phyloP scores from a whole-genome alignment of 1,284 basidiomycete species.

The Gymnopus androsaceus region DNA sequence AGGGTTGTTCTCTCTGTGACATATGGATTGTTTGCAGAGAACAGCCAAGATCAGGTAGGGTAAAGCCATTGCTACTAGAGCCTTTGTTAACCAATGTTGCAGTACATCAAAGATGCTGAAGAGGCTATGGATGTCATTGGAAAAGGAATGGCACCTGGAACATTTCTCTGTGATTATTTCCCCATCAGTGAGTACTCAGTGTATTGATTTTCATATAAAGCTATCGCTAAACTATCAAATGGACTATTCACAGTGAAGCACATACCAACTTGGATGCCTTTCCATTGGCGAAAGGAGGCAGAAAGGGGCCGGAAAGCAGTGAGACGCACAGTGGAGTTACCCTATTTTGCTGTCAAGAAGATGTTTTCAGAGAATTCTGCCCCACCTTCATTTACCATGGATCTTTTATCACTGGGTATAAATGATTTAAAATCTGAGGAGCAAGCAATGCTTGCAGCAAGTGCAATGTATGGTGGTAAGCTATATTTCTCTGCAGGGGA shows the following conservation, averaged over 20 bases:
- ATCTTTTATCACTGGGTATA: not conserved
- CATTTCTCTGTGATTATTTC: slow-evolving; percentile 27
- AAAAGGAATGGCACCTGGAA: slow-evolving; percentile 25
- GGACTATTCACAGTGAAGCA: slow-evolving; percentile 17
- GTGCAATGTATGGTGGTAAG: slow-evolving; percentile 30
- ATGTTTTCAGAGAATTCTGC: slow-evolving; percentile 14
- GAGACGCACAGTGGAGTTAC: not conserved
- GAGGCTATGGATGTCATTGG: slow-evolving; percentile 24
- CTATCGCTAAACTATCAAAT: too few species aligned
- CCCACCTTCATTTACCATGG: not conserved
- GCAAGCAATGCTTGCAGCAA: slow-evolving; percentile 17
- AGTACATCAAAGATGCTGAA: slow-evolving; percentile 29
- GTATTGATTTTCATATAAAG: too few species aligned
- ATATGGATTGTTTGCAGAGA: slow-evolving; percentile 26
- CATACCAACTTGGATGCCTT: slow-evolving; percentile 18
- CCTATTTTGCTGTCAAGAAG: not conserved
- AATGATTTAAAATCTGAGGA: not conserved
- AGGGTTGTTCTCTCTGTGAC: slow-evolving; percentile 28
- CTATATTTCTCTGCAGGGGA: not conserved
- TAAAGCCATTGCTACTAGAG: not conserved
- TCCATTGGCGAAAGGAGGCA: slow-evolving; percentile 6
- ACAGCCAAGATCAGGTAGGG: slow-evolving; percentile 23
- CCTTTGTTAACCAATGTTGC: not conserved
- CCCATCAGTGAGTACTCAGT: slow-evolving; percentile 21
- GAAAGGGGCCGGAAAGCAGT: slow-evolving; percentile 10